Evolutionary conservation across 768 basidiomycete genomes (phyloP).

Genomic region (Chlorophyllum brunneum): DNA sequence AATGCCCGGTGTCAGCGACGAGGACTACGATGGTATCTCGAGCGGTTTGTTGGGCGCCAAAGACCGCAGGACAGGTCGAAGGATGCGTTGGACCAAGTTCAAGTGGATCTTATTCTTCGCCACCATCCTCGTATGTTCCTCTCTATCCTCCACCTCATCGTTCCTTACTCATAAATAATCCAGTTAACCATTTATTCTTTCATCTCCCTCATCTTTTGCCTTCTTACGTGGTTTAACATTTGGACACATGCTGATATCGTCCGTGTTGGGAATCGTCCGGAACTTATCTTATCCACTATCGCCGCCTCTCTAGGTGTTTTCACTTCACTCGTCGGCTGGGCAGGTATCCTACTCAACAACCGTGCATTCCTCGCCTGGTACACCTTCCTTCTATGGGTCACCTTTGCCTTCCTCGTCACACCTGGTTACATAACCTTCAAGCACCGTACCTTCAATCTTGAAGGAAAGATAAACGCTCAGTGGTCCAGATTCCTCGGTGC

Average conservation of each 20-base stretch:
- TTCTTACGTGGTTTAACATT: constrained; percentile 78
- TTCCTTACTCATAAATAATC: not conserved
- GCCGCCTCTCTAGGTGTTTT: constrained; percentile 58
- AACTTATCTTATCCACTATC: constrained; percentile 67
- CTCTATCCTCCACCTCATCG: constrained; percentile 3
- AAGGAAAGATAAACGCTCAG: constrained; percentile 74
- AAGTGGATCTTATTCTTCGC: constrained; percentile 76
- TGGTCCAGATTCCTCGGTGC: constrained; percentile 65
- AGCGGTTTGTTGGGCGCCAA: constrained; percentile 5
- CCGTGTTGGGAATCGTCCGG: constrained; percentile 60
- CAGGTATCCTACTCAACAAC: constrained; percentile 83
- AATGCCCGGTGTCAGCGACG: constrained; percentile 29
- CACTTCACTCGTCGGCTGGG: constrained; percentile 73
- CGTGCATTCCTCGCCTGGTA: constrained; percentile 79
- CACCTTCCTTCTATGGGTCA: constrained; percentile 73
- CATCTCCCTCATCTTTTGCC: constrained; percentile 53
- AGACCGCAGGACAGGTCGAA: constrained; percentile 26
- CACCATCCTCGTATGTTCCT: constrained; percentile 43
- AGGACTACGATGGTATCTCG: constrained; percentile 9
- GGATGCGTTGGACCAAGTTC: constrained; percentile 76
- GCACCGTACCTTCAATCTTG: constrained; percentile 50
- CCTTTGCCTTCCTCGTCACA: constrained; percentile 65
- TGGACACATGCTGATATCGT: constrained; percentile 66
- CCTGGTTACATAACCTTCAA: constrained; percentile 83
- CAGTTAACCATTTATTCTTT: constrained; percentile 58